These are phyloP conservation scores for Buxus sempervirens DNA, from an alignment of 164 flowering plant genomes.

Conservation along the genomic window DNA sequence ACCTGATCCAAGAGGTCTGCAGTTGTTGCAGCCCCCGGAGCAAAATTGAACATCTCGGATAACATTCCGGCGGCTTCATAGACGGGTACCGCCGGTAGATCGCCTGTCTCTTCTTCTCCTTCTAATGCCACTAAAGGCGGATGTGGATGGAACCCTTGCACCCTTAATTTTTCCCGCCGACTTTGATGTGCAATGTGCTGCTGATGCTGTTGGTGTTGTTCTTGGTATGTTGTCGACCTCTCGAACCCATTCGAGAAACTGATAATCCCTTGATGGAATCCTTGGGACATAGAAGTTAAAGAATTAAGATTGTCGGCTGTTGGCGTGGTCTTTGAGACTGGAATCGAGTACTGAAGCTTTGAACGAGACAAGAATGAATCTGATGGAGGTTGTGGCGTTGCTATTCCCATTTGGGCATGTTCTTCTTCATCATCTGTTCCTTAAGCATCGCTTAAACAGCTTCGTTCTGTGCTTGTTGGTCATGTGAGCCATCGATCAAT, in stretches of 20 bases:
- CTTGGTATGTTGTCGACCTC: slow-evolving; percentile 35
- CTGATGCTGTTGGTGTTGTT: slow-evolving; percentile 36
- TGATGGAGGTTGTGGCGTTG: slow-evolving; percentile 25
- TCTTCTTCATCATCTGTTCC: slow-evolving; percentile 33
- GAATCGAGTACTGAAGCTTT: slow-evolving; percentile 13
- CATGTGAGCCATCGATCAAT: slow-evolving; percentile 15
- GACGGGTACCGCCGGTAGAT: slow-evolving; percentile 39
- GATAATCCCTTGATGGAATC: slow-evolving; percentile 53
- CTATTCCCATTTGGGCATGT: slow-evolving; percentile 45
- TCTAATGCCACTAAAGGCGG: slow-evolving; percentile 39
- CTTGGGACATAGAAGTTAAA: slow-evolving; percentile 69
- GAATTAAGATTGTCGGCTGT: slow-evolving; percentile 16
- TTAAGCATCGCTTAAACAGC: neutral
- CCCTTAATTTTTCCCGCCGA: slow-evolving; percentile 65
- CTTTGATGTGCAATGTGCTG: slow-evolving; percentile 54
- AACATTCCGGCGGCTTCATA: slow-evolving; percentile 74
- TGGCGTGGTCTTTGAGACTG: neutral
- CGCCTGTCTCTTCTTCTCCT: slow-evolving; percentile 36
- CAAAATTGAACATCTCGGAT: slow-evolving; percentile 84
- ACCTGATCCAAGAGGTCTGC: slow-evolving; percentile 41
- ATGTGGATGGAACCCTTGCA: slow-evolving; percentile 47
- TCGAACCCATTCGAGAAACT: slow-evolving; percentile 71
- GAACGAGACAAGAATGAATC: slow-evolving; percentile 12
- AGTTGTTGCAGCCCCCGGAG: slow-evolving; percentile 25
- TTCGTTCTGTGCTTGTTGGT: slow-evolving; percentile 2